These are phyloP conservation scores for Fusarium oxysporum DNA, from an alignment of 2,329 filamentous ascomycete species.

Conservation along the genomic window DNA sequence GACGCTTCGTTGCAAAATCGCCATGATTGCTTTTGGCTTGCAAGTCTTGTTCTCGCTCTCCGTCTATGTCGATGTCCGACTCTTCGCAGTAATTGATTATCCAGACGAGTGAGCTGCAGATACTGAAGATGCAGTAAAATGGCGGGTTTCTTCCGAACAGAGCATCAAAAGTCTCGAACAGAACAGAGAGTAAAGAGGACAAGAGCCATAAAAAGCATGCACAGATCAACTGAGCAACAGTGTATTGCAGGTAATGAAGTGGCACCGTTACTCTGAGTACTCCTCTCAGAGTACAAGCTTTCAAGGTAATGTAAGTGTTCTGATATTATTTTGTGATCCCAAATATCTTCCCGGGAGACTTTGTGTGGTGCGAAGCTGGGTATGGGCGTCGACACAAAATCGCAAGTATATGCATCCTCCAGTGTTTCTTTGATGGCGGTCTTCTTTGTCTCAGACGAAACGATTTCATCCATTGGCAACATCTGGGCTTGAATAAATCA, in stretches of 20 bases:
- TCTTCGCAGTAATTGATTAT: neutral
- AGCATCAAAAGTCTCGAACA: neutral
- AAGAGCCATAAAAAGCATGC: no score
- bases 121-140: neutral
- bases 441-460: no score
- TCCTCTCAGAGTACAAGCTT: neutral
- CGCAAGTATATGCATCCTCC: no score
- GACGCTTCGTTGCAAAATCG: neutral
- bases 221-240: no score
- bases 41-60: neutral
- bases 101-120: neutral
- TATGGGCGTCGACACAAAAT: no score
- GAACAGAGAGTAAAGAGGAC: neutral
- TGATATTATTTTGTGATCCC: neutral
- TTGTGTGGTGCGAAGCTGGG: no score
- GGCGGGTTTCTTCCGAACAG: neutral
- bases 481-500: no score
- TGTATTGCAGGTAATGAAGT: neutral
- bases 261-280: neutral
- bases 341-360: neutral
- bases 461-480: no score
- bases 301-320: neutral
- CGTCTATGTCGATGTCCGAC: neutral
- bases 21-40: neutral
- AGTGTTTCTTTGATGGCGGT: no score